A percentile compares a stretch with the other conserved stretches of the same genome.
Evolutionary conservation across 441 rosid genomes (phyloP).

Genomic region (Brassica hybrid): DNA sequence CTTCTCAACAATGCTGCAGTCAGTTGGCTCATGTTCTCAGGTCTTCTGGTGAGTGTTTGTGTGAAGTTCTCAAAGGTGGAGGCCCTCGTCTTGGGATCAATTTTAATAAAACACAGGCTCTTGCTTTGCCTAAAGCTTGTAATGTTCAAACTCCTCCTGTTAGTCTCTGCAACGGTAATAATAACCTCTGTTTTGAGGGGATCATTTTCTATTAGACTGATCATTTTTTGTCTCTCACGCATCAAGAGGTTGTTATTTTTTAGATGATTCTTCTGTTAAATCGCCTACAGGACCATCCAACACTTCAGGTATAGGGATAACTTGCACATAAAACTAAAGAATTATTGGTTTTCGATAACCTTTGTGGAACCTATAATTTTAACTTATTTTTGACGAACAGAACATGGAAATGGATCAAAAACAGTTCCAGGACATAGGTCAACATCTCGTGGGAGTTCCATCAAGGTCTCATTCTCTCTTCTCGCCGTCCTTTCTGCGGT

Average conservation of each 20-base stretch:
- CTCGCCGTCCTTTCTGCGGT: conserved; percentile 52
- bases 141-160: conserved; percentile 77
- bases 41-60: conserved; percentile 79
- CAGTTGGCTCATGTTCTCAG: conserved; percentile 68
- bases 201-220: background rate
- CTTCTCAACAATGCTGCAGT: conserved; percentile 74
- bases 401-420: conserved; percentile 45
- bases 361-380: background rate
- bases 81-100: conserved; percentile 64
- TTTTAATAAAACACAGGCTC: conserved; percentile 75
- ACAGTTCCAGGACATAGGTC: background rate
- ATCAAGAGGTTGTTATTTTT: background rate
- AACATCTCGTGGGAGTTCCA: conserved; percentile 57
- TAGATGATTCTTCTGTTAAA: conserved; percentile 8
- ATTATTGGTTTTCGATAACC: background rate
- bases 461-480: conserved; percentile 52
- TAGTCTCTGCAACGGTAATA: conserved; percentile 70
- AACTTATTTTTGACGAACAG: conserved; percentile 24
- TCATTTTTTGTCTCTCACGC: background rate
- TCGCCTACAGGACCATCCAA: conserved; percentile 57
- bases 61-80: conserved; percentile 65
- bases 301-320: conserved; percentile 25
- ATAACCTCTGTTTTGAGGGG: background rate
- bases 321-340: background rate
- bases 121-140: conserved; percentile 79